Percentiles rank a stretch among this genome's conserved stretches.
These are phyloP conservation scores for Aspergillus ostianus DNA, from an alignment of 495 filamentous ascomycete species.

Conservation along the genomic window DNA sequence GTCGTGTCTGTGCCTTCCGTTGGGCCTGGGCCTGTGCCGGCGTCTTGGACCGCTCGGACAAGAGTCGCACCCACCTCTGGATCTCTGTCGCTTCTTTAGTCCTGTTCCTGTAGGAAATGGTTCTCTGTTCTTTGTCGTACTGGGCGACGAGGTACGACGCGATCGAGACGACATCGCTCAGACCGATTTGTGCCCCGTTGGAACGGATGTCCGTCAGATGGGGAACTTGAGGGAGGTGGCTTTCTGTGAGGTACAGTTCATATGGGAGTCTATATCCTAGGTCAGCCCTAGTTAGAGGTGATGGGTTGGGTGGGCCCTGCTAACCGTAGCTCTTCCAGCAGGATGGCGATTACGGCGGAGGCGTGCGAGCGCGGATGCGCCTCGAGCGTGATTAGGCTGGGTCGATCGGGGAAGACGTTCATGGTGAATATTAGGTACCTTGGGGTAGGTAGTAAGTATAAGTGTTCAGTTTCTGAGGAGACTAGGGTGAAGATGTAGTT, in stretches of 20 bases:
- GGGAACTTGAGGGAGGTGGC: no score
- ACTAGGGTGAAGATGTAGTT: no score
- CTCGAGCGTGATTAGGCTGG: constrained; percentile 9
- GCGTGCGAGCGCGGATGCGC: constrained; percentile 2
- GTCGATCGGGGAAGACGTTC: constrained; percentile 13
- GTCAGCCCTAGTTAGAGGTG: no score
- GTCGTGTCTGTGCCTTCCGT: background rate
- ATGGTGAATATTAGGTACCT: constrained; percentile 1
- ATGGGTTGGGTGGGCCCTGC: background rate
- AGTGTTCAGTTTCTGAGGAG: no score
- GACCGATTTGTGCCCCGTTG: no score
- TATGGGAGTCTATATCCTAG: background rate
- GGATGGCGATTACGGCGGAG: constrained; percentile 3
- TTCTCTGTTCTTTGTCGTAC: no score
- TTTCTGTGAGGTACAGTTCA: no score
- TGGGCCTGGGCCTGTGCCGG: background rate
- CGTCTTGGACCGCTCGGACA: background rate
- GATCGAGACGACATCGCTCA: no score
- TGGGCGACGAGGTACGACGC: no score
- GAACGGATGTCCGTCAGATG: no score
- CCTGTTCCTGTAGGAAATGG: no score
- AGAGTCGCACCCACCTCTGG: background rate
- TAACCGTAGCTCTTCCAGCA: constrained; percentile 10
- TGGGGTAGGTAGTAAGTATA: no score
- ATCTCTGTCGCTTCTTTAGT: constrained; percentile 4